A percentile compares a stretch with the other conserved stretches of the same genome.
Conservation (phyloP, 2,329 filamentous ascomycete genomes). For the Chaetomium sp. region DNA sequence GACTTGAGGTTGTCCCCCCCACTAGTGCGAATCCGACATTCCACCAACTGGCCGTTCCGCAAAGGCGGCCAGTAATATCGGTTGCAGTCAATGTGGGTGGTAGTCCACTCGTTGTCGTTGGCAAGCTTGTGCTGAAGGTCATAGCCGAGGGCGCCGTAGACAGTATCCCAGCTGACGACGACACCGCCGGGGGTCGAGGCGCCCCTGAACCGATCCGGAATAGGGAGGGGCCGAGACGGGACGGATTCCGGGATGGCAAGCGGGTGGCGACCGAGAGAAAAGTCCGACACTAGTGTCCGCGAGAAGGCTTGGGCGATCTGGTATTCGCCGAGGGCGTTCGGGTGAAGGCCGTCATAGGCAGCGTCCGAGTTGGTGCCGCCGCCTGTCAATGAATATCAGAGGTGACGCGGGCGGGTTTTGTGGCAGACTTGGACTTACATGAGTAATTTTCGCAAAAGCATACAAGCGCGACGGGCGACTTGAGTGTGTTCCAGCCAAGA, state of each 20-base stretch:
- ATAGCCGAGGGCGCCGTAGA: constrained; percentile 36
- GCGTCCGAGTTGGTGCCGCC: constrained; percentile 34
- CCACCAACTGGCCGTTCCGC: constrained; percentile 17
- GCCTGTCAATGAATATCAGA: constrained; percentile 23
- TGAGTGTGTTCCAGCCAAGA: constrained; percentile 33
- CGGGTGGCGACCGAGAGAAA: constrained; percentile 32
- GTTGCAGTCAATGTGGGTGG: constrained; percentile 4
- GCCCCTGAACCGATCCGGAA: constrained; percentile 27
- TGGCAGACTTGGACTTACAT: no score
- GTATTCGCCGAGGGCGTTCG: constrained; percentile 45
- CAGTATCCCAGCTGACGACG: constrained; percentile 32
- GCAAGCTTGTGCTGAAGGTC: constrained; percentile 23
- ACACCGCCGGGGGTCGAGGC: constrained; percentile 26
- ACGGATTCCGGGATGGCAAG: constrained; percentile 35
- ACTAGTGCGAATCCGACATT: constrained; percentile 28
- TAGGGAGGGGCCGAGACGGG: constrained; percentile 28
- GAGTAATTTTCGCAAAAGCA: constrained; percentile 40
- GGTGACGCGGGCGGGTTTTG: no score
- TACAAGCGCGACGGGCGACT: constrained; percentile 41
- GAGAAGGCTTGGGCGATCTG: constrained; percentile 48
- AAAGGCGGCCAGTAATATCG: constrained; percentile 21
- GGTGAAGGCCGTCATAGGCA: constrained; percentile 48
- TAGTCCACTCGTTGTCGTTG: not conserved
- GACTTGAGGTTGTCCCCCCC: constrained; percentile 26
- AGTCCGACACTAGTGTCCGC: constrained; percentile 36